These are phyloP conservation scores for Phialophora verrucosa DNA, from an alignment of 2,329 filamentous ascomycete species.

Conservation along the genomic window DNA sequence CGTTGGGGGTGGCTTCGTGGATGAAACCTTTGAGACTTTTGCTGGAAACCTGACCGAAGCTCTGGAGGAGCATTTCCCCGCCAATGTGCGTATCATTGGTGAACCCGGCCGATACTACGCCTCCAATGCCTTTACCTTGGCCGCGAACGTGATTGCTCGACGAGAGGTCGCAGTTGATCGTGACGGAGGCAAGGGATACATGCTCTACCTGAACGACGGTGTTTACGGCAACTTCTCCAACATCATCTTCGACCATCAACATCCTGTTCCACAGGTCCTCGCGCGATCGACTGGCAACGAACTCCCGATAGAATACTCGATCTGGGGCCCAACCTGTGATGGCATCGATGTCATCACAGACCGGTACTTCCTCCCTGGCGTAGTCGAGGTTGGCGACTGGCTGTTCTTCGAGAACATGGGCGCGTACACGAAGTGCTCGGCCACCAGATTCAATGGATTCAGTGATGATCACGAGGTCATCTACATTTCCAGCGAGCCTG, in stretches of 20 bases:
- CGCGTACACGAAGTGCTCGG: conserved; percentile 97
- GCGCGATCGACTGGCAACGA: conserved; percentile 53
- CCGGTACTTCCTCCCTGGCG: conserved; percentile 75
- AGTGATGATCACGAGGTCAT: conserved; percentile 89
- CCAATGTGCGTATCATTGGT: conserved; percentile 83
- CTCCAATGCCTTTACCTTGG: conserved; percentile 88
- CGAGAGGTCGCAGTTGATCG: conserved; percentile 78
- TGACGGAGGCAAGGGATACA: conserved; percentile 74
- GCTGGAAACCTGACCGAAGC: conserved; percentile 78
- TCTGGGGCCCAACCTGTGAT: conserved; percentile 98
- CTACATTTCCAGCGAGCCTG: conserved; percentile 92
- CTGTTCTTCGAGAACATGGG: conserved; percentile 99
- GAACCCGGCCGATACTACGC: conserved; percentile 98
- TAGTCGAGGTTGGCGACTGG: conserved; percentile 93
- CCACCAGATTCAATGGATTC: conserved; percentile 97
- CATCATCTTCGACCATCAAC: conserved; percentile 59
- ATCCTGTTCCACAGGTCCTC: conserved; percentile 82
- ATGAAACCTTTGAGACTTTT: conserved; percentile 91
- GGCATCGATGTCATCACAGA: conserved; percentile 94
- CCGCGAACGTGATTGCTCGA: conserved; percentile 93
- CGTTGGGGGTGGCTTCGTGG: conserved; percentile 90
- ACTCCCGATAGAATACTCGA: conserved; percentile 77
- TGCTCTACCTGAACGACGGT: conserved; percentile 97
- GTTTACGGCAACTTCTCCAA: conserved; percentile 71
- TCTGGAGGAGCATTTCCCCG: conserved; percentile 86